phyloP scores from a whole-genome alignment of 2,329 filamentous ascomycete genomes.

The Bipolaris victoriae region DNA sequence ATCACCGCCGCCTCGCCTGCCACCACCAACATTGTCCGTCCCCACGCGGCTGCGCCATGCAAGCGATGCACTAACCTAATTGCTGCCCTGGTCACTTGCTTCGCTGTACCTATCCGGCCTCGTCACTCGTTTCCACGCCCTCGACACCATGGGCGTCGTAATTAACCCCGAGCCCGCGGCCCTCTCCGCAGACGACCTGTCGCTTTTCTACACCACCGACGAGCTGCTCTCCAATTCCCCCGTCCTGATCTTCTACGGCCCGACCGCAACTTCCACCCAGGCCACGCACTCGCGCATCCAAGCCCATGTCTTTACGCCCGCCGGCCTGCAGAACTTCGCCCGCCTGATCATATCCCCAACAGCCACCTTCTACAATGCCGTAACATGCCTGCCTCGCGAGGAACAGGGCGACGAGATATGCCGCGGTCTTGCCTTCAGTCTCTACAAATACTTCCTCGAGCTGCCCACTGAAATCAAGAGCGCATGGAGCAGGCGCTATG shows the following conservation, averaged over 20 bases:
- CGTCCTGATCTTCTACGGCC: conserved; percentile 88
- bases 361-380: conserved; percentile 87
- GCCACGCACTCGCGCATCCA: conserved; percentile 93
- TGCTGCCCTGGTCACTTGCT: conserved; percentile 9
- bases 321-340: conserved; percentile 86
- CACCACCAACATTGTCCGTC: conserved; percentile 14
- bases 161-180: conserved; percentile 76
- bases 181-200: conserved; percentile 79
- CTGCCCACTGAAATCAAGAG: conserved; percentile 77
- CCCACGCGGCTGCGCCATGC: conserved; percentile 31
- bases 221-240: conserved; percentile 80
- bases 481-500: conserved; percentile 64
- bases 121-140: conserved; percentile 42
- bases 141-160: conserved; percentile 72
- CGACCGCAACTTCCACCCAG: conserved; percentile 86
- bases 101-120: conserved; percentile 15
- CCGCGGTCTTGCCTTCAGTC: conserved; percentile 86
- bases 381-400: conserved; percentile 87
- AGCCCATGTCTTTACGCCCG: conserved; percentile 87
- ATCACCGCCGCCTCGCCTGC: conserved; percentile 7
- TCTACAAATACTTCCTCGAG: conserved; percentile 94
- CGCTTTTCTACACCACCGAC: conserved; percentile 88
- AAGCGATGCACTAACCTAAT: conserved; percentile 19
- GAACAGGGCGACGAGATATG: conserved; percentile 95
- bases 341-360: conserved; percentile 92